These are phyloP conservation scores for Mycena pura DNA, from an alignment of 768 basidiomycete genomes.

Conservation along the genomic window DNA sequence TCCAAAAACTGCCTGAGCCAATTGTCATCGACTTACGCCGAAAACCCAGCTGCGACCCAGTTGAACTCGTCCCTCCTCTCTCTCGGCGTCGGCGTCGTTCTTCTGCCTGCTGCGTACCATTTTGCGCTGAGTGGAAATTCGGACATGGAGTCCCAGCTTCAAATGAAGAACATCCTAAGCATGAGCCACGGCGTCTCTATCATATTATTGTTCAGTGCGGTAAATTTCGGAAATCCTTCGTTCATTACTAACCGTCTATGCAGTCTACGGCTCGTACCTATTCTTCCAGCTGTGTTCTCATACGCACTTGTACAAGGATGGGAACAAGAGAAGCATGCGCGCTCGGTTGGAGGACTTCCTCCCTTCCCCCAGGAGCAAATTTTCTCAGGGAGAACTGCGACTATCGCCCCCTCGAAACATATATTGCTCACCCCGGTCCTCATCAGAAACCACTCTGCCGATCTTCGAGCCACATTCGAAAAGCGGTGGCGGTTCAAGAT, in stretches of 20 bases:
- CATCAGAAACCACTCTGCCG: constrained; percentile 1
- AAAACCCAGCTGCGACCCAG: constrained; percentile 67
- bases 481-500: constrained; percentile 10
- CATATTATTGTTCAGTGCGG: constrained; percentile 75
- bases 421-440: constrained; percentile 4
- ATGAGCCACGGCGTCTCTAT: constrained; percentile 86
- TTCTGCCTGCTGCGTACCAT: constrained; percentile 80
- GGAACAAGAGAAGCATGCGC: constrained; percentile 52
- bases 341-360: not conserved
- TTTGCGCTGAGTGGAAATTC: constrained; percentile 54
- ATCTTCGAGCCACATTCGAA: constrained; percentile 14
- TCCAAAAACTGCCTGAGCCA: not conserved
- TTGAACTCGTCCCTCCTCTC: constrained; percentile 76
- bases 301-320: constrained; percentile 67
- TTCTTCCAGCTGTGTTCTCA: constrained; percentile 85
- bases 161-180: constrained; percentile 59
- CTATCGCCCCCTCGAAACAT: constrained; percentile 17
- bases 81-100: constrained; percentile 79
- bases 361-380: not conserved
- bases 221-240: not conserved
- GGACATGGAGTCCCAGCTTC: constrained; percentile 32
- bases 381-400: no score
- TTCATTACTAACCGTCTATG: constrained; percentile 1
- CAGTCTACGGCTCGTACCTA: constrained; percentile 76
- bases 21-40: not conserved